Conservation (phyloP, 2,329 filamentous ascomycete species). For the Corniculantispora saksenae region DNA sequence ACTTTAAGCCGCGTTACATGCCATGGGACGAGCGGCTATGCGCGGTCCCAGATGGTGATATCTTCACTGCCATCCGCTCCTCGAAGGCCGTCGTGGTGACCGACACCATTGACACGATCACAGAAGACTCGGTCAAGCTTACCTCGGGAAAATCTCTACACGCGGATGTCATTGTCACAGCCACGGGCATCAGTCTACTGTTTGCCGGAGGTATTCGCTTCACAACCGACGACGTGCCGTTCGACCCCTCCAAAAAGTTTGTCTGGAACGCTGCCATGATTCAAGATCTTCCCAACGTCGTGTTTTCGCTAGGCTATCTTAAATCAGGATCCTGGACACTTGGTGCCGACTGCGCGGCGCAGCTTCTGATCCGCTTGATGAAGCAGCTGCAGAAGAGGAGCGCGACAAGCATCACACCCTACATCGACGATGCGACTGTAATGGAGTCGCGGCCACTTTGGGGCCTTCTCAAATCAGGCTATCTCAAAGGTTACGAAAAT, state of each 20-base stretch:
- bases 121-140: slow-evolving; percentile 45
- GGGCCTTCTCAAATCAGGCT: slow-evolving; percentile 7
- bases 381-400: slow-evolving; percentile 49
- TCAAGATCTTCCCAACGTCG: slow-evolving; percentile 61
- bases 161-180: slow-evolving; percentile 65
- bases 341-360: slow-evolving; percentile 56
- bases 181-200: slow-evolving; percentile 61
- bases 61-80: slow-evolving; percentile 42
- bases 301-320: slow-evolving; percentile 61
- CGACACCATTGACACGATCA: slow-evolving; percentile 47
- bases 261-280: slow-evolving; percentile 64
- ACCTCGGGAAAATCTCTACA: slow-evolving; percentile 45
- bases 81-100: slow-evolving; percentile 46
- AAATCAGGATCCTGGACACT: slow-evolving; percentile 65
- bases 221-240: slow-evolving; percentile 48
- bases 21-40: slow-evolving; percentile 74
- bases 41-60: slow-evolving; percentile 49
- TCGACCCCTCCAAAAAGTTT: slow-evolving; percentile 48
- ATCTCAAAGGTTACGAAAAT: not conserved
- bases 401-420: slow-evolving; percentile 27
- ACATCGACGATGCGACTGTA: not conserved
- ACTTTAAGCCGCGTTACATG: slow-evolving; percentile 56
- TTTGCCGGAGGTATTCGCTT: slow-evolving; percentile 56
- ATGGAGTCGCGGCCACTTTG: slow-evolving; percentile 6
- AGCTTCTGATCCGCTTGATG: slow-evolving; percentile 51